These are phyloP conservation scores for Neocatenulostroma microsporum DNA, from an alignment of 2,329 filamentous ascomycete species.

Conservation along the genomic window DNA sequence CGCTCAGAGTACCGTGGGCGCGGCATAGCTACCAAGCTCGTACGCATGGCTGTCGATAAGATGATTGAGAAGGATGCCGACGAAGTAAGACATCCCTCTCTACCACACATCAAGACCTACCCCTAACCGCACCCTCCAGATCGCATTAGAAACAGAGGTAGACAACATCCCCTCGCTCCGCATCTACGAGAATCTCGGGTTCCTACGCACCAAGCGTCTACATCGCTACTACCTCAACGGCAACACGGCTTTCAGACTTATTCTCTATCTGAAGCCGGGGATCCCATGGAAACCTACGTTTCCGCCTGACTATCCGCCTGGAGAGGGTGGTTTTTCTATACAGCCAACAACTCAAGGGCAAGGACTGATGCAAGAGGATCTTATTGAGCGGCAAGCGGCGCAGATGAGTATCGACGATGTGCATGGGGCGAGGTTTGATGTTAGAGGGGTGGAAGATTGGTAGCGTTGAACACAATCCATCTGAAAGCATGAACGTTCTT, in stretches of 20 bases:
- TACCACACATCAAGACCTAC: background rate
- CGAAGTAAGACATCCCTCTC: constrained; percentile 46
- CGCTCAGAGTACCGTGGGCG: constrained; percentile 68
- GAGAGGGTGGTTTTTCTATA: background rate
- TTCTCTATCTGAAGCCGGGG: constrained; percentile 66
- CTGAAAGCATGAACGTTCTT: too few relatives aligned
- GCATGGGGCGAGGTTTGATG: constrained; percentile 13
- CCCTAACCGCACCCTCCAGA: constrained; percentile 32
- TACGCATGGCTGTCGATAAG: constrained; percentile 81
- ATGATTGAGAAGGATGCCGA: constrained; percentile 81
- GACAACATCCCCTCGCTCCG: constrained; percentile 84
- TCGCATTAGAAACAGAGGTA: constrained; percentile 93
- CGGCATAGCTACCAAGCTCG: constrained; percentile 78
- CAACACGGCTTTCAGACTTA: constrained; percentile 83
- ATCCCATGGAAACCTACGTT: constrained; percentile 36
- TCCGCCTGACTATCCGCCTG: constrained; percentile 22
- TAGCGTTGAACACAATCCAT: too few relatives aligned
- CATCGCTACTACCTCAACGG: constrained; percentile 96
- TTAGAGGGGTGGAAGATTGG: too few relatives aligned
- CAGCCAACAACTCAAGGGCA: constrained; percentile 3
- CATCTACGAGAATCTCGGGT: constrained; percentile 86
- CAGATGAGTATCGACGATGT: constrained; percentile 23
- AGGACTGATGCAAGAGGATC: constrained; percentile 19
- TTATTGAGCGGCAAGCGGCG: constrained; percentile 22
- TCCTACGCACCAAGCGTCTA: constrained; percentile 82